phyloP scores from a whole-genome alignment of 768 basidiomycete genomes.

The Calvatia gigantea region DNA sequence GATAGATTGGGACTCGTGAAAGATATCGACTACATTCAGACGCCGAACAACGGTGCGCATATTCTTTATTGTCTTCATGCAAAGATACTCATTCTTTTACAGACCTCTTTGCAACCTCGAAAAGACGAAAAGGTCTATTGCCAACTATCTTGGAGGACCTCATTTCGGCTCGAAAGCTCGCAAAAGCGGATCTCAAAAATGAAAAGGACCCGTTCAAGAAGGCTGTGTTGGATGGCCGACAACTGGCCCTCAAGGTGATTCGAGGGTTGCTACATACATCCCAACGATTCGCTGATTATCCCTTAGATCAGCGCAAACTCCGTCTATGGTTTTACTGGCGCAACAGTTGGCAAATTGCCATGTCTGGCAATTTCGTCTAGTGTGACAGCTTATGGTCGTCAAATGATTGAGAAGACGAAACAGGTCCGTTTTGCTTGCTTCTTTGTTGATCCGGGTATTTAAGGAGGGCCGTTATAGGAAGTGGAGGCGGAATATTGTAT shows the following conservation, averaged over 20 bases:
- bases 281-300: not conserved
- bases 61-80: not conserved
- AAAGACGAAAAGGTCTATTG: slow-evolving; percentile 80
- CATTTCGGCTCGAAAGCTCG: slow-evolving; percentile 88
- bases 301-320: slow-evolving; percentile 96
- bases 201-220: slow-evolving; percentile 97
- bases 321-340: slow-evolving; percentile 98
- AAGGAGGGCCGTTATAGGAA: slow-evolving; percentile 42
- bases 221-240: slow-evolving; percentile 95
- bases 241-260: slow-evolving; percentile 87
- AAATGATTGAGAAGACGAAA: slow-evolving; percentile 99
- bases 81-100: not conserved
- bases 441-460: not conserved
- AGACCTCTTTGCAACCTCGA: slow-evolving; percentile 84
- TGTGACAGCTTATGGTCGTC: slow-evolving; percentile 92
- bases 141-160: slow-evolving; percentile 93
- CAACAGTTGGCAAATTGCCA: slow-evolving; percentile 94
- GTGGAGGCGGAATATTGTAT: slow-evolving; percentile 87
- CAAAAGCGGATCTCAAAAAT: slow-evolving; percentile 93
- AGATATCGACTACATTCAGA: slow-evolving; percentile 89
- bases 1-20: slow-evolving; percentile 75
- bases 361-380: slow-evolving; percentile 96
- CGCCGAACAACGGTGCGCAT: slow-evolving; percentile 90
- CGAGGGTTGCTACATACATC: not conserved
- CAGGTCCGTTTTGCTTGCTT: slow-evolving; percentile 42